A percentile compares a stretch with the other conserved stretches of the same genome.
Evolutionary conservation across 768 basidiomycete genomes (phyloP).

Genomic region (Trichaptum fuscoviolaceum): DNA sequence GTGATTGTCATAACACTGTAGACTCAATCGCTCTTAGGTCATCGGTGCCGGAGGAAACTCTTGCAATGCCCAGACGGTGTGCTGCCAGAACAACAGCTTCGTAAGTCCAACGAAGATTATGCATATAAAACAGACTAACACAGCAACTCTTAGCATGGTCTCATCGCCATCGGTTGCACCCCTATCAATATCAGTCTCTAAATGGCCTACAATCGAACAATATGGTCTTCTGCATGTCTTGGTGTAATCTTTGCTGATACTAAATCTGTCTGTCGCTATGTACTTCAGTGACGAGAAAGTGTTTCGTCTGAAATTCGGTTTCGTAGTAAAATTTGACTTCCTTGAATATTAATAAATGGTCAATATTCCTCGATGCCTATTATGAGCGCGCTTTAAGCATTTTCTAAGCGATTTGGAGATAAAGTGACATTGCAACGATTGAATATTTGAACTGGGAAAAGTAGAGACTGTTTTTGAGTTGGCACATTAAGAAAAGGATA

Average conservation of each 20-base stretch:
- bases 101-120: neutral
- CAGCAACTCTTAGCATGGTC: neutral
- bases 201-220: neutral
- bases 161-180: neutral
- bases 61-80: constrained; percentile 9
- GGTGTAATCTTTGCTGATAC: neutral
- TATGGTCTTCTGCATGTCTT: neutral
- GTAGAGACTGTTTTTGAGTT: too few relatives aligned
- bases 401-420: too few relatives aligned
- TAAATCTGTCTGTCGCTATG: neutral
- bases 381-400: too few relatives aligned
- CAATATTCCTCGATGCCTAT: too few relatives aligned
- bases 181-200: neutral
- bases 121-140: neutral
- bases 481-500: too few relatives aligned
- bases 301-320: too few relatives aligned
- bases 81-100: constrained; percentile 13
- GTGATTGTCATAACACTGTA: neutral
- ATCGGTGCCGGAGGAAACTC: constrained; percentile 7
- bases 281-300: too few relatives aligned
- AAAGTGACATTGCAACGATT: too few relatives aligned
- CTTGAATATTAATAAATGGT: too few relatives aligned
- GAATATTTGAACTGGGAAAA: too few relatives aligned
- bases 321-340: too few relatives aligned
- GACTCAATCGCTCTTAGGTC: neutral